A percentile compares a stretch with the other conserved stretches of the same genome.
phyloP scores from a whole-genome alignment of 2,329 filamentous ascomycete species.

The Venturia pyrina region DNA sequence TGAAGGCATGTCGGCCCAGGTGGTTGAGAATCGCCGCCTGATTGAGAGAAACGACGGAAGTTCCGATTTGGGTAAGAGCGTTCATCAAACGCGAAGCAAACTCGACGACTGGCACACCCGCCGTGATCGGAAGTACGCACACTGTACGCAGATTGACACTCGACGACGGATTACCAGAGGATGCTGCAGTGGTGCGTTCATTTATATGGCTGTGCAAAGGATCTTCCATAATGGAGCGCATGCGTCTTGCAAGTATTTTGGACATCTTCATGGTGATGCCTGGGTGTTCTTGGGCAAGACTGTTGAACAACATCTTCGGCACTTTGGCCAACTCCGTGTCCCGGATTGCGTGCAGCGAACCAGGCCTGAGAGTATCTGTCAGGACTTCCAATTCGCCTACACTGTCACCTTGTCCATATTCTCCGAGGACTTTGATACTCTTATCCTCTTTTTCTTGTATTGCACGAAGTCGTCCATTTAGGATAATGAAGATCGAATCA shows the following conservation, averaged over 20 bases:
- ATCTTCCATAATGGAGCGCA: conserved; percentile 80
- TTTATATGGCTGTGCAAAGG: conserved; percentile 57
- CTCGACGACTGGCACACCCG: conserved; percentile 87
- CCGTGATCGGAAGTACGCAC: conserved; percentile 79
- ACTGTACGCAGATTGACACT: conserved; percentile 90
- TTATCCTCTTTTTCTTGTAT: conserved; percentile 75
- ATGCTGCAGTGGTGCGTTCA: conserved; percentile 48
- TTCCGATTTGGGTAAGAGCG: conserved; percentile 80
- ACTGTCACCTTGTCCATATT: conserved; percentile 95
- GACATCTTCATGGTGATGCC: conserved; percentile 99
- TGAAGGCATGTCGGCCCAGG: conserved; percentile 91
- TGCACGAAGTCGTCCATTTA: conserved; percentile 81
- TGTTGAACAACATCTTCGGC: conserved; percentile 92
- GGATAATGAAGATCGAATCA: conserved; percentile 94
- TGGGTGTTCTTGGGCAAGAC: conserved; percentile 89
- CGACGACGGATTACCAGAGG: conserved; percentile 60
- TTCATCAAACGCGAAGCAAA: conserved; percentile 85
- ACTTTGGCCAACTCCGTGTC: conserved; percentile 96
- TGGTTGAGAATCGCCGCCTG: conserved; percentile 92
- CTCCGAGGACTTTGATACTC: conserved; percentile 74
- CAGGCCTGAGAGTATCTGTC: conserved; percentile 84
- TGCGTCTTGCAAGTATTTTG: conserved; percentile 92
- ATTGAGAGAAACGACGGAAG: conserved; percentile 83
- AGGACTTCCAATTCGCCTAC: conserved; percentile 95
- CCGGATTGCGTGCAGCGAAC: conserved; percentile 87